These are phyloP conservation scores for Wickerhamiella lipophila DNA, from an alignment of 805 yeast genomes.

Conservation along the genomic window DNA sequence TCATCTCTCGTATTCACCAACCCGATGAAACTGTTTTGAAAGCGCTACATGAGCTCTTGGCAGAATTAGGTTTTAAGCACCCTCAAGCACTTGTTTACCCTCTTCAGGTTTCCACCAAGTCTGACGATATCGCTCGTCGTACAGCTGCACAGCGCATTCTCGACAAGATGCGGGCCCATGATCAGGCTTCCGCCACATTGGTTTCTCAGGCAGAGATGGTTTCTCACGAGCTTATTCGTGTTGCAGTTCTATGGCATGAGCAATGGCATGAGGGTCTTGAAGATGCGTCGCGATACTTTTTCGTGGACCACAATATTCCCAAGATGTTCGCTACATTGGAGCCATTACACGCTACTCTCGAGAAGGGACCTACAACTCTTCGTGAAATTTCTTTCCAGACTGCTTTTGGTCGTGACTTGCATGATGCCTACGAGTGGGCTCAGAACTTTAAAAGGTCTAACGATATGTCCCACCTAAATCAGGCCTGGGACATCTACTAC, in stretches of 20 bases:
- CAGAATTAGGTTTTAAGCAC: conserved; percentile 86
- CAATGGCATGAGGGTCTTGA: conserved; percentile 97
- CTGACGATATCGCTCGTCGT: conserved; percentile 81
- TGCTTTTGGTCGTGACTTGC: conserved; percentile 84
- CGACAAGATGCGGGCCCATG: conserved; percentile 79
- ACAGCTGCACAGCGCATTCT: conserved; percentile 84
- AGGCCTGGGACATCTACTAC: conserved; percentile 96
- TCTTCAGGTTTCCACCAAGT: conserved; percentile 86
- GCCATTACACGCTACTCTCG: conserved; percentile 75
- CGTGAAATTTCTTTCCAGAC: conserved; percentile 87
- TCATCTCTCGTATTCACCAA: conserved; percentile 92
- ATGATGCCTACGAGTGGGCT: conserved; percentile 90
- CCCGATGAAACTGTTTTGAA: conserved; percentile 76
- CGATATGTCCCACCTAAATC: conserved; percentile 79
- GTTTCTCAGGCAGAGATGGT: conserved; percentile 91
- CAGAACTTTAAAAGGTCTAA: conserved; percentile 70
- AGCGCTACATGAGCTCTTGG: conserved; percentile 62
- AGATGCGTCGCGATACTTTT: conserved; percentile 86
- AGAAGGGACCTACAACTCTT: conserved; percentile 76
- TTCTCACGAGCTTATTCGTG: conserved; percentile 85
- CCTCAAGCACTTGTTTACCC: conserved; percentile 97
- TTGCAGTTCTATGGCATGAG: conserved; percentile 95
- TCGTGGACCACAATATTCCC: conserved; percentile 88
- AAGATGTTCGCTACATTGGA: conserved; percentile 86
- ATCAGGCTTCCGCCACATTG: conserved; percentile 43